Evolutionary conservation across 2,329 filamentous ascomycete species (phyloP), one percentile per base, ranked within the genome.

Genomic region (Massarina eburnea): DNA sequence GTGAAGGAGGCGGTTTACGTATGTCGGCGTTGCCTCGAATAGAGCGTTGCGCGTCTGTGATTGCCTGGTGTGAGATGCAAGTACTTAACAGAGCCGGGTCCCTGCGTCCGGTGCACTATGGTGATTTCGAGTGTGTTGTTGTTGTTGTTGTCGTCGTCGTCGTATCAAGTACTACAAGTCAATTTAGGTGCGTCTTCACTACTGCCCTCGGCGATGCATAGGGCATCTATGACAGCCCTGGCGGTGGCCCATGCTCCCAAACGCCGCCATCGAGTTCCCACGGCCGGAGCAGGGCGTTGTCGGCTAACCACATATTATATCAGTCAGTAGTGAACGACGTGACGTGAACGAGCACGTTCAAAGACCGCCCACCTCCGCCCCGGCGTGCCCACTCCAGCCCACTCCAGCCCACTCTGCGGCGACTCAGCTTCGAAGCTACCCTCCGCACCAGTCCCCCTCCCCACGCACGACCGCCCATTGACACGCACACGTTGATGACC

Each of bases 41-140:
- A 12, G 24, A 7, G 61, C 50, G 33, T 64, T 66, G 60, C 64
- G 64, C 60, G 64, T 66, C 61, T 49, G 49, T 41, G 57, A 59
- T 45, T 66, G 62, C 64, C 62, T 67, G 58, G 52, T 52, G 49
- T 34, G 42, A 39, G 36, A 40, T 42, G 34, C 2, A 20, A 18
- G 10, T 51, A 54, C 58, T 57, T 61, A 59, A 51, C 43, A 33
- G 50, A 46, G 51, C 38, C 32, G 21, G 46, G 24, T 47, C 44
- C 48, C 44, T 39, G 29, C n/a, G n/a, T n/a, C n/a, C n/a, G n/a
- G n/a, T n/a, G n/a, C n/a, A n/a, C n/a, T n/a, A n/a, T n/a, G n/a
- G n/a, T n/a, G n/a, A n/a, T n/a, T n/a, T n/a, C n/a, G n/a, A n/a
- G n/a, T n/a, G n/a, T n/a, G n/a, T n/a, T n/a, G n/a, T n/a, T n/a